Conservation (phyloP, 352 stramenopile genomes). For the Phytophthora pinifolia region DNA sequence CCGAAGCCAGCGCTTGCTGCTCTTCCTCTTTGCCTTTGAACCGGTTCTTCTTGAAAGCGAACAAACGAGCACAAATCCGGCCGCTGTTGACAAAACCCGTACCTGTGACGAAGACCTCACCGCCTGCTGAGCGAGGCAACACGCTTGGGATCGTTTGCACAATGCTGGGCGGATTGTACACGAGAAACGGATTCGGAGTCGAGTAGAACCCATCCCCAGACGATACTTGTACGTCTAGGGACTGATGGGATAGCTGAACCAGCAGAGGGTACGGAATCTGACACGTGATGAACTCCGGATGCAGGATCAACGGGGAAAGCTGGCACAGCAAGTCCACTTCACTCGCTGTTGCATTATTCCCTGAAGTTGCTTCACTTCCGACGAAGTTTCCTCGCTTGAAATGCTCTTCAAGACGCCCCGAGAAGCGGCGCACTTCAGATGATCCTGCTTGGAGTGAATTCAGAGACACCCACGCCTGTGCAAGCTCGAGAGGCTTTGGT, state of each 20-base stretch:
- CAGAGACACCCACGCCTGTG: constrained; percentile 38
- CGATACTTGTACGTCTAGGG: constrained; percentile 58
- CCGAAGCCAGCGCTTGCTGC: constrained; percentile 23
- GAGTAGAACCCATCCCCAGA: constrained; percentile 64
- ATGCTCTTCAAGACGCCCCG: constrained; percentile 47
- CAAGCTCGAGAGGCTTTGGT: constrained; percentile 44
- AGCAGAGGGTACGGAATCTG: constrained; percentile 25
- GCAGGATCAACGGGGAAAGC: constrained; percentile 53
- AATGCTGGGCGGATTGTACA: constrained; percentile 51
- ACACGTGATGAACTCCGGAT: constrained; percentile 42
- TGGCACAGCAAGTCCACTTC: constrained; percentile 67
- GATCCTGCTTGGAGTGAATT: constrained; percentile 42
- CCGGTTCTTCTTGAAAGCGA: constrained; percentile 36
- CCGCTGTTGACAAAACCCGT: constrained; percentile 45
- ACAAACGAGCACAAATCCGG: constrained; percentile 46
- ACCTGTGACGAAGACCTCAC: constrained; percentile 48
- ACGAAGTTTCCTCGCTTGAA: constrained; percentile 41
- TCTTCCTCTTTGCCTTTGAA: constrained; percentile 35
- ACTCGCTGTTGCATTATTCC: constrained; percentile 6
- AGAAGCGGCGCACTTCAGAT: constrained; percentile 20
- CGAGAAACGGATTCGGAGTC: constrained; percentile 33
- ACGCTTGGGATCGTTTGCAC: constrained; percentile 44
- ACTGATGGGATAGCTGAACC: constrained; percentile 30
- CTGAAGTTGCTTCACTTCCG: neutral
- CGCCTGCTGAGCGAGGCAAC: constrained; percentile 55